Conservation (phyloP, 2,329 filamentous ascomycete species). For the Pseudocercospora crystallina region DNA sequence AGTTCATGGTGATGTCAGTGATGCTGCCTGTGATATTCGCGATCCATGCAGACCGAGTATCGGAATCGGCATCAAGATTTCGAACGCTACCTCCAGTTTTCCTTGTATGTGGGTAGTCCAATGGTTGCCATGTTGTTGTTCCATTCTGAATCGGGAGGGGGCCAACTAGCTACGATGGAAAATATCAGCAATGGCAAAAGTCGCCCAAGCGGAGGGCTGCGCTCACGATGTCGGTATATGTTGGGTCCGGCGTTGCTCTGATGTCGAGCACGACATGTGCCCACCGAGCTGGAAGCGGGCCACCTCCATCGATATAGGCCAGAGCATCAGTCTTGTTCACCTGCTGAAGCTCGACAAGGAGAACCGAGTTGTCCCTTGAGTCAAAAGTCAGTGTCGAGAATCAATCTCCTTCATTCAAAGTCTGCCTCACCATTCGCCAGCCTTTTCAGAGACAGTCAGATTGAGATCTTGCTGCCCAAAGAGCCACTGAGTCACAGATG, state of each 20-base stretch:
- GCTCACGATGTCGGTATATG: slow-evolving; percentile 39
- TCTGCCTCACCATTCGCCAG: slow-evolving; percentile 20
- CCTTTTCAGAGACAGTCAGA: slow-evolving; percentile 30
- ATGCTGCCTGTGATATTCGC: slow-evolving; percentile 36
- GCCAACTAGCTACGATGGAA: slow-evolving; percentile 40
- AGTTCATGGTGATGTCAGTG: slow-evolving; percentile 44
- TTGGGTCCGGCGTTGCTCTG: slow-evolving; percentile 40
- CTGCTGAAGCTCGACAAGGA: slow-evolving; percentile 39
- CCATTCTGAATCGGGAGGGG: slow-evolving; percentile 48
- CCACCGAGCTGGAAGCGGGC: slow-evolving; percentile 41
- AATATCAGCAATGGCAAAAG: too few relatives aligned
- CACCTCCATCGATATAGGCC: slow-evolving; percentile 44
- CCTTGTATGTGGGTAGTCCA: slow-evolving; percentile 45
- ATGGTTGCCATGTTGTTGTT: slow-evolving; percentile 41
- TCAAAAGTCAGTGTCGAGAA: too few relatives aligned
- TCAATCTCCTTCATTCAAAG: too few relatives aligned
- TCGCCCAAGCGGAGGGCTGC: too few relatives aligned
- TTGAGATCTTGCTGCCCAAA: slow-evolving; percentile 44
- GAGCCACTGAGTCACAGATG: slow-evolving; percentile 42
- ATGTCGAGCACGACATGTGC: slow-evolving; percentile 47
- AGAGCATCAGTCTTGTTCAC: slow-evolving; percentile 53
- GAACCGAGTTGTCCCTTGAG: slow-evolving; percentile 22
- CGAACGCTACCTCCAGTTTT: slow-evolving; percentile 41
- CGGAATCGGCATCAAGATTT: slow-evolving; percentile 42
- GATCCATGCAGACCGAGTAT: slow-evolving; percentile 37